Base-by-base conservation (phyloP, 768 basidiomycete genomes). In the Rhizopogon vesiculosus region DNA sequence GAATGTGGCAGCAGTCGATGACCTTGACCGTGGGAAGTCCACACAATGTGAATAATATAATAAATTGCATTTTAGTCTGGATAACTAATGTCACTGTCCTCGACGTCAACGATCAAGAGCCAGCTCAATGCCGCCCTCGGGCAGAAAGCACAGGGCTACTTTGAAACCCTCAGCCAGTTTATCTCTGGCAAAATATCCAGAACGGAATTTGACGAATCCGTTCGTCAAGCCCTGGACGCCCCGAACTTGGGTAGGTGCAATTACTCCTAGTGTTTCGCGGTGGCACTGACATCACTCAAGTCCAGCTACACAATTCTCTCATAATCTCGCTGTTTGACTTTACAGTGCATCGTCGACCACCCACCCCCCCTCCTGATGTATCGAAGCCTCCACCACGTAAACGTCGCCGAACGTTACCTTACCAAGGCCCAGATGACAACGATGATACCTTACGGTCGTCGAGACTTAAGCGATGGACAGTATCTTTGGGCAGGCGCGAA, bases 271-370 rank as follows among this genome's bases (percentile, higher is more conserved):
- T 28, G 51, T 18, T 15, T 28, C 18, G 45, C 39, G 15, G 31
- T 42, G 10, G n/a, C 12, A 29, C 63, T 64, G 22, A 66, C 55
- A 25, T 56, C 33, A 55, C 9, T 42, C n/a, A 58, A 86, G 87
- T 91, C 29, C 89, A 90, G 68, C 73, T 91, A 2, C 91, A 93
- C 66, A 93, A 93, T 68, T 84, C 90, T 10, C 76, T 93, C 33
- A 84, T 93, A 38, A 91, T 92, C 31, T 90, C 90, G 2, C 70
- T 93, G 15, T 89, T 92, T 59, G 89, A 90, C 68, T 86, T 87
- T 22, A 88, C 89, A 1, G 82, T 83, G 0, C 82, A 86, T 61
- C 83, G 85, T 61, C 80, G 86, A 42, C 82, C 83, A 2, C 80
- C 81, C 0, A 84, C 87, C 1, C 86, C 87, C 4, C 82, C 84